Evolutionary conservation across 495 filamentous ascomycete species (phyloP).

Genomic region (Penicillium parvum): DNA sequence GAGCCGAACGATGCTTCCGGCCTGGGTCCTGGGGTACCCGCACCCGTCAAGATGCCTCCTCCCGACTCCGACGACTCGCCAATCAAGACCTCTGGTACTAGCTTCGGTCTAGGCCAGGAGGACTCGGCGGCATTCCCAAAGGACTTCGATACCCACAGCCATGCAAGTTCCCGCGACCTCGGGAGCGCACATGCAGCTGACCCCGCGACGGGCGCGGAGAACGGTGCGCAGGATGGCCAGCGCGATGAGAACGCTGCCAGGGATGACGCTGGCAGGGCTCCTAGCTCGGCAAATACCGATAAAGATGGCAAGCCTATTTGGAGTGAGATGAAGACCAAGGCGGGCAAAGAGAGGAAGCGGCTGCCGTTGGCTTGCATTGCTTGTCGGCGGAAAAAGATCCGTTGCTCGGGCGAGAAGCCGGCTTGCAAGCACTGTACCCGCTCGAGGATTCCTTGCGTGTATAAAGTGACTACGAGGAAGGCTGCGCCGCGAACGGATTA

Average conservation of each 20-base stretch:
- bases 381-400: conserved; percentile 94
- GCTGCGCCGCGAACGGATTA: conserved; percentile 96
- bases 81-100: conserved; percentile 28
- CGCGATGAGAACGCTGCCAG: conserved; percentile 21
- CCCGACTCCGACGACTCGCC: conserved; percentile 38
- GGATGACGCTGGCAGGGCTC: conserved; percentile 33
- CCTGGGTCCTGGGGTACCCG: conserved; percentile 37
- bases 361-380: conserved; percentile 94
- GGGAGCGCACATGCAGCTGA: conserved; percentile 30
- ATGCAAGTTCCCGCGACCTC: conserved; percentile 41
- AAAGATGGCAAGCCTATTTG: conserved; percentile 59
- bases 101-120: conserved; percentile 27
- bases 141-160: conserved; percentile 43
- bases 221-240: conserved; percentile 19
- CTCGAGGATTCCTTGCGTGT: conserved; percentile 94
- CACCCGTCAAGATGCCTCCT: conserved; percentile 43
- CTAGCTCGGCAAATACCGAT: conserved; percentile 49
- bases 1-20: conserved; percentile 38
- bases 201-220: conserved; percentile 17
- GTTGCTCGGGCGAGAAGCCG: conserved; percentile 95
- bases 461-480: conserved; percentile 93
- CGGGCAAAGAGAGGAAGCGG: conserved; percentile 92
- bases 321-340: conserved; percentile 97
- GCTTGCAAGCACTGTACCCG: conserved; percentile 95
- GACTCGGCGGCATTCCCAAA: conserved; percentile 29